These are phyloP conservation scores for Penicillium desertorum DNA, from an alignment of 495 filamentous ascomycete species.

Conservation along the genomic window DNA sequence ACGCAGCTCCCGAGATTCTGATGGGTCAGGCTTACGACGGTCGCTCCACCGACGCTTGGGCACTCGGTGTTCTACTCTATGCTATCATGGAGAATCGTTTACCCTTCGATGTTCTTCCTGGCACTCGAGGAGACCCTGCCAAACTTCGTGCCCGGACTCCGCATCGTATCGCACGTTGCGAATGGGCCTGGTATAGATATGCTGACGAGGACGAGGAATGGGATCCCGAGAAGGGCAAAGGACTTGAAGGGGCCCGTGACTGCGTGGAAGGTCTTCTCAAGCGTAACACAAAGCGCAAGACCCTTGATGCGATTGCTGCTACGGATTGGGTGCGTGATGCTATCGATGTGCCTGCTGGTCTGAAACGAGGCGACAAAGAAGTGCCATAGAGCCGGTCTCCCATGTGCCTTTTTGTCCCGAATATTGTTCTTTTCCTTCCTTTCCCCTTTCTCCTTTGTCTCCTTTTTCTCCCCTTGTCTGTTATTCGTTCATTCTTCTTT, in stretches of 20 bases:
- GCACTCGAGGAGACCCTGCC: constrained; percentile 66
- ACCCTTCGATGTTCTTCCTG: constrained; percentile 85
- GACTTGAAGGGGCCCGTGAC: constrained; percentile 69
- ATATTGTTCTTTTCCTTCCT: constrained; percentile 5
- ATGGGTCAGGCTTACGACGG: constrained; percentile 96
- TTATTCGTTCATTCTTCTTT: neutral
- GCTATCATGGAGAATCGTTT: constrained; percentile 88
- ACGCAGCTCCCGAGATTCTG: constrained; percentile 93
- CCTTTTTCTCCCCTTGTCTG: constrained; percentile 14
- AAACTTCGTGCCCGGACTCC: constrained; percentile 72
- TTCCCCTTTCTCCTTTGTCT: constrained; percentile 14
- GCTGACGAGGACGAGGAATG: constrained; percentile 73
- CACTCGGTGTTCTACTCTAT: constrained; percentile 88
- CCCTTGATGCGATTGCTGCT: constrained; percentile 65
- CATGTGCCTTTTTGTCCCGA: neutral
- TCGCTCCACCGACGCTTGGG: constrained; percentile 90
- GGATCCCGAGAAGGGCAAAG: constrained; percentile 57
- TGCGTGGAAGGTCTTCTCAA: constrained; percentile 82
- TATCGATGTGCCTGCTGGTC: constrained; percentile 67
- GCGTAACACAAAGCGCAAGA: constrained; percentile 72
- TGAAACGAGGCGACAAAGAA: constrained; percentile 67
- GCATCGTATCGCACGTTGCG: constrained; percentile 90
- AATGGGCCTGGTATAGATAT: constrained; percentile 91
- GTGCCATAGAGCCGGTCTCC: constrained; percentile 50
- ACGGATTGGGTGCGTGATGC: constrained; percentile 75